Base-by-base conservation (phyloP, 495 filamentous ascomycete species). In the Penicillium samsonianum region DNA sequence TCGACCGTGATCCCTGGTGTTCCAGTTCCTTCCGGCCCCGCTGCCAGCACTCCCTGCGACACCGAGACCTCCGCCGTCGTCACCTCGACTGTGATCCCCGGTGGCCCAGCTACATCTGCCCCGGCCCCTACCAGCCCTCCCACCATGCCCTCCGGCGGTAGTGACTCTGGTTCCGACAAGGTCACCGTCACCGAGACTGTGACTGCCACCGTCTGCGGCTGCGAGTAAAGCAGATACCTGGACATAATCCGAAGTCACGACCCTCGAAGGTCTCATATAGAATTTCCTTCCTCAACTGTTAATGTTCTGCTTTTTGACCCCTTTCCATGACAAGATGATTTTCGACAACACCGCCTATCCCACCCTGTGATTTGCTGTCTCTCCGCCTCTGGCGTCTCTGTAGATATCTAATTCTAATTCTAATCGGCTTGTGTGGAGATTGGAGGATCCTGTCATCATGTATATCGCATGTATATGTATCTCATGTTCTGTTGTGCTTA, bases 391-490 rank as follows among this genome's bases (percentile, higher is more conserved):
- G 57, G 61, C 58, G 51, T 65, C 54, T 57, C 60, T 73, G 73
- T 76, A 75, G 67, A 72, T 69, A 73, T 55, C 43, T 72, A 73
- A 73, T 74, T 69, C 38, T 74, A 74, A 73, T 75, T 69, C 64
- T 71, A 72, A 61, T 62, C 63, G 68, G 64, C 60, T 62, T 46
- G 56, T 33, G 58, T 47, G 57, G 50, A 57, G 52, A 55, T 56
- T 49, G 25, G 30, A 5, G 2, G 3, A 30, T 8, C 44, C 26
- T 50, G 47, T 37, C 3, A 20, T 53, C 22, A n/a, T 31, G 28
- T 31, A 33, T 45, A 41, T 40, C 11, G 19, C 7, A 7, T 14
- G 19, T 51, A 2, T 51, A 22, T 41, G 23, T 25, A 25, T 4
- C 20, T 48, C 16, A n/a, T 48, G 22, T 7, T 14, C 43, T 51